A percentile compares a stretch with the other conserved stretches of the same genome.
Conservation (phyloP, 2,329 filamentous ascomycete genomes). For the Pseudofabraea citricarpa region DNA sequence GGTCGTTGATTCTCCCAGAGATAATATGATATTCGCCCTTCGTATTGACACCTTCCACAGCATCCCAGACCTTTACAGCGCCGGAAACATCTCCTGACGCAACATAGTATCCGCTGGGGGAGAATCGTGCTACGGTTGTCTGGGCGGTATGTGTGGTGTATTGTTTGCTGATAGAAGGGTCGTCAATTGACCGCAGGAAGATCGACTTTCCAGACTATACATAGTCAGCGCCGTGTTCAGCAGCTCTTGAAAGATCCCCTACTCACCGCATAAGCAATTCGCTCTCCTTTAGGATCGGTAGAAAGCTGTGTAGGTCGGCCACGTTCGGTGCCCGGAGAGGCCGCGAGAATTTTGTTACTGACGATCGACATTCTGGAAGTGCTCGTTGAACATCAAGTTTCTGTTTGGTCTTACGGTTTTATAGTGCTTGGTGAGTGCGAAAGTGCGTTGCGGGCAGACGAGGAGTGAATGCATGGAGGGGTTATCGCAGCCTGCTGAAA, state of each 20-base stretch:
- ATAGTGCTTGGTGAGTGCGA: neutral
- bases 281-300: constrained; percentile 81
- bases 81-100: constrained; percentile 87
- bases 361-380: constrained; percentile 40
- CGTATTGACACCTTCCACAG: constrained; percentile 75
- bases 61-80: constrained; percentile 87
- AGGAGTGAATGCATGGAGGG: neutral
- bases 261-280: constrained; percentile 86
- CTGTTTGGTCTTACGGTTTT: neutral
- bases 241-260: neutral
- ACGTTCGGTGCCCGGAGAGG: constrained; percentile 75
- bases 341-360: constrained; percentile 71
- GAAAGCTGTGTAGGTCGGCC: constrained; percentile 88
- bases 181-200: constrained; percentile 91
- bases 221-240: constrained; percentile 6
- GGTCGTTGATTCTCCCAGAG: constrained; percentile 89
- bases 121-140: constrained; percentile 90
- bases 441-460: neutral
- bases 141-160: constrained; percentile 87
- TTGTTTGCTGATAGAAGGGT: constrained; percentile 78
- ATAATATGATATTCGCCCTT: constrained; percentile 96
- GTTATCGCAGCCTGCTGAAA: neutral
- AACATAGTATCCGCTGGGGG: constrained; percentile 90
- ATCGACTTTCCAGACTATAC: constrained; percentile 87
- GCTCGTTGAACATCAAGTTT: neutral